phyloP scores from a whole-genome alignment of 768 basidiomycete species.

The Suillus cothurnatus region DNA sequence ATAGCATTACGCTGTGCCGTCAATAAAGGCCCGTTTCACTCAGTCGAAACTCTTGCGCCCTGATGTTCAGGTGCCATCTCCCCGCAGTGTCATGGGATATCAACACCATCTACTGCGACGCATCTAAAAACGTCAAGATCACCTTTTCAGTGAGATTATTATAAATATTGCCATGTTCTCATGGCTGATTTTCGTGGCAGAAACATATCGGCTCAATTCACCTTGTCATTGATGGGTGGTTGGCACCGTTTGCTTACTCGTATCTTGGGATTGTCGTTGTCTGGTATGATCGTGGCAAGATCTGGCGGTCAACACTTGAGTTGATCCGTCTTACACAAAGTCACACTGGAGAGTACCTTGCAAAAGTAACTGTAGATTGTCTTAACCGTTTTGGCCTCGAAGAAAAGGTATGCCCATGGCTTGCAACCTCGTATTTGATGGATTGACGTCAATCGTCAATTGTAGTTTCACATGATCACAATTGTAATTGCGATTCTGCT shows the following conservation, averaged over 20 bases:
- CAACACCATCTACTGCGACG: too few relatives aligned
- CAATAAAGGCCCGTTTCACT: too few relatives aligned
- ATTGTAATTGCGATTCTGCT: constrained; percentile 35
- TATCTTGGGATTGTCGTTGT: constrained; percentile 37
- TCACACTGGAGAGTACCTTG: constrained; percentile 34
- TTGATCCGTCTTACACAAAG: constrained; percentile 34
- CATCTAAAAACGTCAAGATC: too few relatives aligned
- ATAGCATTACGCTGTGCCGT: too few relatives aligned
- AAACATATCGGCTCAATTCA: constrained; percentile 24
- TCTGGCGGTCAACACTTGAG: constrained; percentile 34
- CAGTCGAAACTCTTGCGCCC: too few relatives aligned
- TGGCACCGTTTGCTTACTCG: constrained; percentile 28
- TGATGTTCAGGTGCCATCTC: too few relatives aligned
- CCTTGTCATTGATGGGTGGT: constrained; percentile 39
- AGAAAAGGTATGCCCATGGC: constrained; percentile 23
- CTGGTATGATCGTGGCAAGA: constrained; percentile 29
- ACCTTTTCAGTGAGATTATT: too few relatives aligned
- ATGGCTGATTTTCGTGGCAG: too few relatives aligned
- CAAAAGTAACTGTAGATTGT: constrained; percentile 27
- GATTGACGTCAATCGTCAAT: not conserved
- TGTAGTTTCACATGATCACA: constrained; percentile 28
- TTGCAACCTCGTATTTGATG: not conserved
- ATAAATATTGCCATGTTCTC: too few relatives aligned
- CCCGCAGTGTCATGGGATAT: too few relatives aligned
- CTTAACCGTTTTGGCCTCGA: constrained; percentile 29